phyloP scores from a whole-genome alignment of 768 basidiomycete genomes.

The Phaeotremella fagi region DNA sequence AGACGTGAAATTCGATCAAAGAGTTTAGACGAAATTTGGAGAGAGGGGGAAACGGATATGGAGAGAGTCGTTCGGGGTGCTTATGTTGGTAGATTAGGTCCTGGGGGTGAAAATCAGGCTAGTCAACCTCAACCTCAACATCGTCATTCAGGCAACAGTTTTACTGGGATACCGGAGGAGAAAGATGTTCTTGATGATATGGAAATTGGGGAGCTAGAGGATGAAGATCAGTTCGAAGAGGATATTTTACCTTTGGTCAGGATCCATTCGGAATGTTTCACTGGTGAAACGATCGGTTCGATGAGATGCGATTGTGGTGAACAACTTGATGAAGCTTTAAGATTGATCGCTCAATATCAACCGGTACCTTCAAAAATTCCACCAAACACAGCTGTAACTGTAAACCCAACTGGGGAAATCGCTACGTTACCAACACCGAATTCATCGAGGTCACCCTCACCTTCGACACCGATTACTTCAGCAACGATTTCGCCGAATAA shows the following conservation, averaged over 20 bases:
- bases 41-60: conserved; percentile 77
- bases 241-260: conserved; percentile 76
- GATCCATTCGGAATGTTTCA: conserved; percentile 98
- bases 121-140: conserved; percentile 41
- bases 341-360: conserved; percentile 50
- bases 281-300: conserved; percentile 94
- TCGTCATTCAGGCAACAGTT: too few relatives aligned
- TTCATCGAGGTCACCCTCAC: conserved; percentile 68
- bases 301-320: conserved; percentile 99
- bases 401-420: background rate
- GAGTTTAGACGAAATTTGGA: conserved; percentile 79
- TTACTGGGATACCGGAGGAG: too few relatives aligned
- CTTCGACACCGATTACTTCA: conserved; percentile 48
- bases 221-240: conserved; percentile 4
- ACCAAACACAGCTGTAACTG: too few relatives aligned
- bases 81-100: conserved; percentile 66
- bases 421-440: conserved; percentile 15
- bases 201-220: background rate
- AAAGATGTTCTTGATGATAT: too few relatives aligned
- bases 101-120: conserved; percentile 30
- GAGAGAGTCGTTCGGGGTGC: conserved; percentile 91
- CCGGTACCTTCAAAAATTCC: conserved; percentile 4
- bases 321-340: conserved; percentile 95
- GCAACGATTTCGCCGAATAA: too few relatives aligned
- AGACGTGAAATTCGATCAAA: conserved; percentile 69